Percentiles rank a stretch among this genome's conserved stretches.
phyloP scores from a whole-genome alignment of 768 basidiomycete species.

The Amanita pseudoporphyria region DNA sequence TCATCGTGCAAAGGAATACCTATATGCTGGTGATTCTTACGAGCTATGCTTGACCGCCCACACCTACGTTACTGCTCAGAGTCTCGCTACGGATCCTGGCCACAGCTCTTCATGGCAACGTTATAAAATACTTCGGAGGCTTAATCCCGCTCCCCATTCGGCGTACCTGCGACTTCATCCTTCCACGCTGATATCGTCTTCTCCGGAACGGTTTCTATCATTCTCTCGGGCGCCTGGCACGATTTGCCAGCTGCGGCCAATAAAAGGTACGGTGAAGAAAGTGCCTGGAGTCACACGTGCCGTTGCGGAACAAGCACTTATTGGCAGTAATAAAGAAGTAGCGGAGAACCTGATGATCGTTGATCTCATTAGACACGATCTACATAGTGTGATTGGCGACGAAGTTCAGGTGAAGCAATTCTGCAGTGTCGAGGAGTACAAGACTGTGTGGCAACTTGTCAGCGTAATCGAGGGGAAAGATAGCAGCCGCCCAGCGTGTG shows the following conservation, averaged over 20 bases:
- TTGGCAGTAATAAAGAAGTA: constrained; percentile 75
- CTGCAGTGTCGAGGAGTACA: constrained; percentile 83
- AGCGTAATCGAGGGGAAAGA: constrained; percentile 77
- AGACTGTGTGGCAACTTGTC: constrained; percentile 92
- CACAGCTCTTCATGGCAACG: constrained; percentile 57
- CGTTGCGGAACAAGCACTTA: constrained; percentile 53
- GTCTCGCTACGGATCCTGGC: constrained; percentile 16
- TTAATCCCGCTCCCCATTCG: constrained; percentile 87
- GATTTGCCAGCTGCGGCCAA: constrained; percentile 79
- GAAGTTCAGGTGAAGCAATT: constrained; percentile 78
- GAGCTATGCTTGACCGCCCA: constrained; percentile 85
- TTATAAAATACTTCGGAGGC: constrained; percentile 58
- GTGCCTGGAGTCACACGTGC: constrained; percentile 51
- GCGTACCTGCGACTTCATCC: constrained; percentile 73
- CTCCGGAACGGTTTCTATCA: constrained; percentile 87
- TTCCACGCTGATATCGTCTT: constrained; percentile 73
- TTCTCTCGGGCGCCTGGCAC: constrained; percentile 57
- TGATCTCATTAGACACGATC: constrained; percentile 89
- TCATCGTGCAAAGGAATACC: constrained; percentile 56
- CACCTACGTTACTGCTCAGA: constrained; percentile 47
- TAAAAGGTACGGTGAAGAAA: constrained; percentile 87
- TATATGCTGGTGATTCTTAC: constrained; percentile 84
- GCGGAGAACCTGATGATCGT: constrained; percentile 99
- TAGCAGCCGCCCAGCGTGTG: constrained; percentile 21
- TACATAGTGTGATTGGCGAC: constrained; percentile 76